phyloP scores from a whole-genome alignment of 2,329 filamentous ascomycete genomes.

The Magnaporthiopsis incrustans region DNA sequence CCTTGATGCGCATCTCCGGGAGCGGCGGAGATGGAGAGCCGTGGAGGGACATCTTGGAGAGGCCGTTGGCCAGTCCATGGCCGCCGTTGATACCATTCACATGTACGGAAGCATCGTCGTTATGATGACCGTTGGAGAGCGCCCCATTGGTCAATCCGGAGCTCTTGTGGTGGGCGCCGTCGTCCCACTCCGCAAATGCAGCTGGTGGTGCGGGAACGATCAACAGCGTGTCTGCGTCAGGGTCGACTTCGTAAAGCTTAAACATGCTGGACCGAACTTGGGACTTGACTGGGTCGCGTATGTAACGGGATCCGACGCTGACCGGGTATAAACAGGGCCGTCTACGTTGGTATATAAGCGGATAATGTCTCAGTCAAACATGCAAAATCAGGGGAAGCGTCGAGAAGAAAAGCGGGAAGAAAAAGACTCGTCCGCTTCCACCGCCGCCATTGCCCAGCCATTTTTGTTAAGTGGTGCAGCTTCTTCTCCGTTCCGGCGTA shows the following conservation, averaged over 20 bases:
- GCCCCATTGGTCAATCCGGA: constrained; percentile 3
- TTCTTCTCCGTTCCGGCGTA: background rate
- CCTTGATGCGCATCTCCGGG: constrained; percentile 24
- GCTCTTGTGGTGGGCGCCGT: background rate
- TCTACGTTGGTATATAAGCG: background rate
- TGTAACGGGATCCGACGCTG: background rate
- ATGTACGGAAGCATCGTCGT: background rate
- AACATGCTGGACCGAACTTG: constrained; percentile 15
- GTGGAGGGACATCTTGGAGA: constrained; percentile 3
- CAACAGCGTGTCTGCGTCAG: constrained; percentile 25
- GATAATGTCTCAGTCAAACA: background rate
- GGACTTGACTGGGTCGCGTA: background rate
- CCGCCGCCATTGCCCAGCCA: background rate
- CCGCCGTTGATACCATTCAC: background rate
- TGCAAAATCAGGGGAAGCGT: background rate
- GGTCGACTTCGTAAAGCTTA: constrained; percentile 26
- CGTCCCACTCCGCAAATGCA: constrained; percentile 18
- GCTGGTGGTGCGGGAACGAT: constrained; percentile 18
- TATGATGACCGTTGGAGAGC: background rate
- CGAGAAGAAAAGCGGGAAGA: background rate
- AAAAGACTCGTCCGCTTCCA: background rate
- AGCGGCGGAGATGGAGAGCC: constrained; percentile 5
- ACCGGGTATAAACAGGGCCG: background rate
- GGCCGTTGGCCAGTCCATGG: constrained; percentile 6
- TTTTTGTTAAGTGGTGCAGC: background rate